Percentiles rank a stretch among this genome's conserved stretches.
Conservation (phyloP, 2,329 filamentous ascomycete species). For the Chaetothyriales sp. region DNA sequence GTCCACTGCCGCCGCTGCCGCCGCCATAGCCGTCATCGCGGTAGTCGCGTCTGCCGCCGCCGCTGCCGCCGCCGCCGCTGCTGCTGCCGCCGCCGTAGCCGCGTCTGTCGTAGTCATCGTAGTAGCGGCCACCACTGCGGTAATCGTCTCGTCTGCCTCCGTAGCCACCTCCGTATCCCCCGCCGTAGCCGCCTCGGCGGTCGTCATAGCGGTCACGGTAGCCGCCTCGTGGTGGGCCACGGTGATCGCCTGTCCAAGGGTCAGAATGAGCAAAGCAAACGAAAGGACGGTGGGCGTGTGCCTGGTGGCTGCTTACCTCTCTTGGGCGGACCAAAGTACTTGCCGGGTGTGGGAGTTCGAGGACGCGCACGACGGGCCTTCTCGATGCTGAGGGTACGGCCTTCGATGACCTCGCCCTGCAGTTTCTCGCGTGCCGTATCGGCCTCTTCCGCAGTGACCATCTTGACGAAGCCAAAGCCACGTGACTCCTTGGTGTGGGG, state of each 20-base stretch:
- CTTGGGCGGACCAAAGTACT: constrained; percentile 98
- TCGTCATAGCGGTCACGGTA: constrained; percentile 36
- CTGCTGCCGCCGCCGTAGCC: constrained; percentile 27
- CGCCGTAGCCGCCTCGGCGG: constrained; percentile 30
- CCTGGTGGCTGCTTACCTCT: constrained; percentile 51
- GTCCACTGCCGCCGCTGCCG: constrained; percentile 15
- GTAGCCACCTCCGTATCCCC: constrained; percentile 30
- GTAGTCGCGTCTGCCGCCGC: constrained; percentile 26
- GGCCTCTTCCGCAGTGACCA: constrained; percentile 87
- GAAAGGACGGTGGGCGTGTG: not conserved
- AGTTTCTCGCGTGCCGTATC: constrained; percentile 94
- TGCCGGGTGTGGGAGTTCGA: constrained; percentile 90
- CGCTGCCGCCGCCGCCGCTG: constrained; percentile 27
- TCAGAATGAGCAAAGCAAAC: constrained; percentile 5
- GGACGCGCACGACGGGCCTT: constrained; percentile 93
- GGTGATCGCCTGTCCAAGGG: constrained; percentile 29
- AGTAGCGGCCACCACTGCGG: constrained; percentile 25
- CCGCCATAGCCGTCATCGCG: constrained; percentile 32
- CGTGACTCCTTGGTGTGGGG: constrained; percentile 97
- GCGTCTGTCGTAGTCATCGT: constrained; percentile 33
- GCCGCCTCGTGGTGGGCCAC: constrained; percentile 28
- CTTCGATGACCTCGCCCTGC: constrained; percentile 89
- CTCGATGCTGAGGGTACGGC: constrained; percentile 92
- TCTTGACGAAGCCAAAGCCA: constrained; percentile 98
- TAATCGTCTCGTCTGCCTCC: constrained; percentile 35